Percentiles rank a stretch among this genome's conserved stretches.
Evolutionary conservation across 768 basidiomycete species (phyloP).

Genomic region (Gymnopilus junonius): DNA sequence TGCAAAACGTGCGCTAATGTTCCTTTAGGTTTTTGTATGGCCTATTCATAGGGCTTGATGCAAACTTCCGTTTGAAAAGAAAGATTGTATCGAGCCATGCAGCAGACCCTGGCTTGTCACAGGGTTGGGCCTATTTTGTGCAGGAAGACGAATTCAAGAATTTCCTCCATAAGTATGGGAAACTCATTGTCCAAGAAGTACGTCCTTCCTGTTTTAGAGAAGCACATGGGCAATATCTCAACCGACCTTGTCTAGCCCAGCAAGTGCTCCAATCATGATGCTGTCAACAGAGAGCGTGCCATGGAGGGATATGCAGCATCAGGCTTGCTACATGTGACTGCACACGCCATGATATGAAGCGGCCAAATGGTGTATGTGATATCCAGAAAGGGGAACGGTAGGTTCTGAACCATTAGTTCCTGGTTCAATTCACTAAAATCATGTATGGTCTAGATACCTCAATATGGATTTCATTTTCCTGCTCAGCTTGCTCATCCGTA

Average conservation of each 20-base stretch:
- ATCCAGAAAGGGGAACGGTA: constrained; percentile 37
- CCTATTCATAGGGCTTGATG: constrained; percentile 25
- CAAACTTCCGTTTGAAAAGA: constrained; percentile 35
- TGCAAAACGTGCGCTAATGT: neutral
- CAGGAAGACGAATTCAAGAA: constrained; percentile 24
- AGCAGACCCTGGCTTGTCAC: constrained; percentile 27
- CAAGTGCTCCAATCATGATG: constrained; percentile 31
- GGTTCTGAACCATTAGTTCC: neutral
- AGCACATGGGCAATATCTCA: neutral
- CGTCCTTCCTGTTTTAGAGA: too few species aligned
- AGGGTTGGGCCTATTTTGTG: constrained; percentile 33
- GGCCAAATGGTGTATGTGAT: constrained; percentile 30
- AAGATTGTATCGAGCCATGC: constrained; percentile 24
- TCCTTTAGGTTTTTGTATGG: constrained; percentile 26
- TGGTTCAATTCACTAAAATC: neutral
- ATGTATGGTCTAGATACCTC: constrained; percentile 28
- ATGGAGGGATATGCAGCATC: constrained; percentile 20
- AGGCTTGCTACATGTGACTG: constrained; percentile 33
- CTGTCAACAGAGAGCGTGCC: constrained; percentile 22
- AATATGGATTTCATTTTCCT: constrained; percentile 41
- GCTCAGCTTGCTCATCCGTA: constrained; percentile 14
- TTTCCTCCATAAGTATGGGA: constrained; percentile 21
- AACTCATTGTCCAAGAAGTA: constrained; percentile 22
- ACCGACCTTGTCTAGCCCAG: constrained; percentile 20
- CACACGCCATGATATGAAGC: constrained; percentile 31